Conservation (phyloP, 768 basidiomycete genomes). For the Rhizopogon vinicolor region DNA sequence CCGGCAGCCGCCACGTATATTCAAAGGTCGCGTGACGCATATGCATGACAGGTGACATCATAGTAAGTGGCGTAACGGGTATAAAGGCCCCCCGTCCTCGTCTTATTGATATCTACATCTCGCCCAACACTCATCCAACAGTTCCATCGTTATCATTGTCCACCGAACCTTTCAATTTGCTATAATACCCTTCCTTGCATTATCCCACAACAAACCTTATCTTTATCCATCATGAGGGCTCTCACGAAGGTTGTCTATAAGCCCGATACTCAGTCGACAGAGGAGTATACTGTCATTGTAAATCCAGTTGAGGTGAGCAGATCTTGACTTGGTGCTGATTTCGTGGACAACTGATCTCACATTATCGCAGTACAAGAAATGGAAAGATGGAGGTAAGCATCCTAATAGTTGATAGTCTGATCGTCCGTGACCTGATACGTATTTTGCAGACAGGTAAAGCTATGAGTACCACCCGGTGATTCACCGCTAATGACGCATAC, state of each 20-base stretch:
- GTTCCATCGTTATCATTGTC: background rate
- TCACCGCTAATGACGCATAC: conserved; percentile 8
- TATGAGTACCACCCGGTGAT: background rate
- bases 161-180: conserved; percentile 8
- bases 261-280: conserved; percentile 64
- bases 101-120: background rate
- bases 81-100: background rate
- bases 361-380: conserved; percentile 59
- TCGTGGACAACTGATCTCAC: conserved; percentile 4
- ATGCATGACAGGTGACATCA: conserved; percentile 5
- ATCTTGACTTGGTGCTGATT: conserved; percentile 2
- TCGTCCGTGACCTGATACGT: conserved; percentile 8
- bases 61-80: conserved; percentile 1
- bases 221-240: conserved; percentile 34
- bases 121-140: background rate
- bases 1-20: background rate
- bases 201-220: conserved; percentile 6
- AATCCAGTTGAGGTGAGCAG: conserved; percentile 55
- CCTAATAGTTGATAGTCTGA: conserved; percentile 1
- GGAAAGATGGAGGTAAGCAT: conserved; percentile 71
- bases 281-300: conserved; percentile 71
- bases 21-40: conserved; percentile 28
- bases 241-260: conserved; percentile 77
- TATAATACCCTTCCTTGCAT: conserved; percentile 3
- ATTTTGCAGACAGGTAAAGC: conserved; percentile 60